These are phyloP conservation scores for Rubia balearica DNA, from an alignment of 305 asterid species.

Conservation along the genomic window DNA sequence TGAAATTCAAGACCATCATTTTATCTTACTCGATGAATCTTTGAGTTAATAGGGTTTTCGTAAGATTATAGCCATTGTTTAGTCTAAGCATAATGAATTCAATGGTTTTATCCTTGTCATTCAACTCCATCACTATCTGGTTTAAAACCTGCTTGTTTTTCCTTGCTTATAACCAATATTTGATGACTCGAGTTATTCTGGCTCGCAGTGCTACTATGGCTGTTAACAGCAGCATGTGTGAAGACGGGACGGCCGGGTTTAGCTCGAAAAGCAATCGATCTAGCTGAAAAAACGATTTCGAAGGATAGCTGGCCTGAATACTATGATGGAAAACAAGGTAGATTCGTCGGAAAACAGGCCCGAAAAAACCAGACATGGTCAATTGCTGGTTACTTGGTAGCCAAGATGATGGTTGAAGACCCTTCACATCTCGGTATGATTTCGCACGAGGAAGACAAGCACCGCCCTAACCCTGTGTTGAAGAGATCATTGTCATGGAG, in stretches of 20 bases:
- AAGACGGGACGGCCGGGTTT: conserved; percentile 74
- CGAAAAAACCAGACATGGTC: conserved; percentile 78
- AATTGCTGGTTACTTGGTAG: conserved; percentile 68
- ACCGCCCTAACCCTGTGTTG: conserved; percentile 53
- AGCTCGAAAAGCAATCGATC: conserved; percentile 69
- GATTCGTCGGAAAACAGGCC: conserved; percentile 68
- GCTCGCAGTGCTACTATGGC: conserved; percentile 67
- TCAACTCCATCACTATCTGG: neutral
- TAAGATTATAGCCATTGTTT: neutral
- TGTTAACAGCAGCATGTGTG: conserved; percentile 81
- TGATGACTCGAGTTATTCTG: neutral
- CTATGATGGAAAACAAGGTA: conserved; percentile 65
- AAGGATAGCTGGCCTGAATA: conserved; percentile 84
- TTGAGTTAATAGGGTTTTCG: neutral
- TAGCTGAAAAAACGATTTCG: conserved; percentile 53
- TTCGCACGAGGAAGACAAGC: conserved; percentile 67
- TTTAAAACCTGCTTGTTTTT: neutral
- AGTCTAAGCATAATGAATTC: neutral
- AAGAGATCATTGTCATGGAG: conserved; percentile 68
- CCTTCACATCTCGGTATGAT: conserved; percentile 83
- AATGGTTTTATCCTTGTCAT: neutral
- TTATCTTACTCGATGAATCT: neutral
- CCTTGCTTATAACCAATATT: neutral
- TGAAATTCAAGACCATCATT: neutral
- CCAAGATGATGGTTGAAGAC: conserved; percentile 79